Evolutionary conservation across 2,329 filamentous ascomycete species (phyloP), one percentile per base, ranked within the genome.

Genomic region (Periglandula ipomoeae): DNA sequence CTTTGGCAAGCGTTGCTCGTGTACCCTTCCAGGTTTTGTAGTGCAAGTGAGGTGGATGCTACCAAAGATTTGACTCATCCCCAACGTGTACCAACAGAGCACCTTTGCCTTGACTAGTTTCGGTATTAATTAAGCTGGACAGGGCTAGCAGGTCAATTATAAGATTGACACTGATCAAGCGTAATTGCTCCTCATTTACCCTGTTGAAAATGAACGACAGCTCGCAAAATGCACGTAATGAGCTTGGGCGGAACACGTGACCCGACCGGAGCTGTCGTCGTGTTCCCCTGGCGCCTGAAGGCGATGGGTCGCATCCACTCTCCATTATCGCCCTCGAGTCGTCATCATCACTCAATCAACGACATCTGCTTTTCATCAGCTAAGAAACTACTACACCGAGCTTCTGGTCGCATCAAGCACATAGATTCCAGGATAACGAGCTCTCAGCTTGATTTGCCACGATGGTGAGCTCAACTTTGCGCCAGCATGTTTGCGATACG

Each of bases 241-340:
- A 27, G 0, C 3, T 22, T 10, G 7, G 9, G 2, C 17, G 0
- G 10, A 24, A 19, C 46, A 48, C 46, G 46, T 48, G 46, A 44
- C 44, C 11, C 5, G 15, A 17, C 49, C 50, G 32, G 54, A 62
- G 66, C 61, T 68, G 68, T 70, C 70, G 68, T 70, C 70, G 69
- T 69, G 68, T 70, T 65, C 65, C 62, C 59, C 68, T 70, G 70
- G 62, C 65, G 70, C 70, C 70, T 72, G 60, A 61, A 60, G 53
- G 54, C 52, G 51, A 53, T 55, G 59, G 58, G 53, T 52, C 52
- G 54, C 53, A 59, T 53, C 56, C 56, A 53, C 54, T 61, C 53
- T 54, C 53, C 47, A 55, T 55, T 48, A 54, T 53, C 49, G 50
- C 48, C 55, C 50, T 48, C 1, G 54, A 56, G 50, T 51, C 22